Evolutionary conservation across 257 asterid genomes (phyloP).

Genomic region (Lithospermum erythrorhizon): DNA sequence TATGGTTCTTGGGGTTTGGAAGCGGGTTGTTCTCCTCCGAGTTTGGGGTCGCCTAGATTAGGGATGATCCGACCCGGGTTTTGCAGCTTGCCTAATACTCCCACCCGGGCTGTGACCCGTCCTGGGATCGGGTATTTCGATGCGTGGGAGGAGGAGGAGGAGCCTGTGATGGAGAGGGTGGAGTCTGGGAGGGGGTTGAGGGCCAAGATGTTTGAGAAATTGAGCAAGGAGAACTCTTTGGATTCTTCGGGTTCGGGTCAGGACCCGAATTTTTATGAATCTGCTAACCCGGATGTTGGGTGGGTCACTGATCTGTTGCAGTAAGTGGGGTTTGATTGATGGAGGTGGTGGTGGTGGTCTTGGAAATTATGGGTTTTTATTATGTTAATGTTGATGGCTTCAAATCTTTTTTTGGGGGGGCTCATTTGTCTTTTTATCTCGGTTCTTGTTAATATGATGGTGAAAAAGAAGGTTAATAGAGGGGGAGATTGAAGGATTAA

Average conservation of each 20-base stretch:
- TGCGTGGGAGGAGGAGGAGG: constrained; percentile 25
- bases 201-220: constrained; percentile 34
- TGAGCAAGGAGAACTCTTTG: constrained; percentile 41
- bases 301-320: constrained; percentile 63
- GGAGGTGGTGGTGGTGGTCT: neutral
- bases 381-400: constrained; percentile 1
- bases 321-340: constrained; percentile 7
- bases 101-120: constrained; percentile 21
- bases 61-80: constrained; percentile 22
- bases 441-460: constrained; percentile 2
- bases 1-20: constrained; percentile 25
- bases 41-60: constrained; percentile 20
- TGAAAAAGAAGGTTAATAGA: neutral
- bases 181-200: constrained; percentile 46
- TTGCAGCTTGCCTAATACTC: constrained; percentile 38
- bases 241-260: constrained; percentile 34
- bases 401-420: constrained; percentile 4
- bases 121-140: constrained; percentile 17
- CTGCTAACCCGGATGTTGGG: constrained; percentile 41
- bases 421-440: neutral
- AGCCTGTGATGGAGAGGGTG: constrained; percentile 36
- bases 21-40: constrained; percentile 12
- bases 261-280: constrained; percentile 13
- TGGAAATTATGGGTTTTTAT: neutral
- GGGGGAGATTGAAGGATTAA: neutral